Evolutionary conservation across 805 yeast genomes (phyloP).

Genomic region (Candida incommunis): DNA sequence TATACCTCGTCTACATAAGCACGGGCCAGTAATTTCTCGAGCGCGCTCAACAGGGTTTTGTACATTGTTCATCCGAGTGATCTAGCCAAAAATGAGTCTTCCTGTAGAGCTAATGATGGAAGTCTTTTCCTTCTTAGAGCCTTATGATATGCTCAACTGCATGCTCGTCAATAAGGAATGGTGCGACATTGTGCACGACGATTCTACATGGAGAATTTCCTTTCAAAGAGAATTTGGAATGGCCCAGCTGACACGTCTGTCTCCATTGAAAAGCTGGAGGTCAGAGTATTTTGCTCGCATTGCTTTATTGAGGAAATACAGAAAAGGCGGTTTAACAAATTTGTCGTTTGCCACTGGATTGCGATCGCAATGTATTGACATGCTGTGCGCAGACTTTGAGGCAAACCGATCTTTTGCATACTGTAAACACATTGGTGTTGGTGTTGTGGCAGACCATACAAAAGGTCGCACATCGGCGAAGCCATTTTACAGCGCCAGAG

Average conservation of each 20-base stretch:
- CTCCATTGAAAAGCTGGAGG: constrained; percentile 13
- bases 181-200: constrained; percentile 9
- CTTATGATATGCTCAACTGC: neutral
- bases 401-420: constrained; percentile 11
- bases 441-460: constrained; percentile 14
- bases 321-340: constrained; percentile 11
- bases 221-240: constrained; percentile 9
- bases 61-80: too few species aligned
- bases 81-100: too few species aligned
- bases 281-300: constrained; percentile 12
- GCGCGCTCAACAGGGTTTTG: too few species aligned
- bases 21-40: too few species aligned
- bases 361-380: constrained; percentile 5
- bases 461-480: constrained; percentile 14
- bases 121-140: neutral
- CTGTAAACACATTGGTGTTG: constrained; percentile 9
- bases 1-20: too few species aligned
- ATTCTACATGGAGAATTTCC: constrained; percentile 12
- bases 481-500: constrained; percentile 9
- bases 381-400: constrained; percentile 12
- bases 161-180: constrained; percentile 10
- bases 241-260: constrained; percentile 10
- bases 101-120: neutral
- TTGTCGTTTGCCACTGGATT: constrained; percentile 8
- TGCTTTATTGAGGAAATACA: constrained; percentile 11